These are phyloP conservation scores for Colletotrichum endophyticum DNA, from an alignment of 2,329 filamentous ascomycete genomes.

Conservation along the genomic window DNA sequence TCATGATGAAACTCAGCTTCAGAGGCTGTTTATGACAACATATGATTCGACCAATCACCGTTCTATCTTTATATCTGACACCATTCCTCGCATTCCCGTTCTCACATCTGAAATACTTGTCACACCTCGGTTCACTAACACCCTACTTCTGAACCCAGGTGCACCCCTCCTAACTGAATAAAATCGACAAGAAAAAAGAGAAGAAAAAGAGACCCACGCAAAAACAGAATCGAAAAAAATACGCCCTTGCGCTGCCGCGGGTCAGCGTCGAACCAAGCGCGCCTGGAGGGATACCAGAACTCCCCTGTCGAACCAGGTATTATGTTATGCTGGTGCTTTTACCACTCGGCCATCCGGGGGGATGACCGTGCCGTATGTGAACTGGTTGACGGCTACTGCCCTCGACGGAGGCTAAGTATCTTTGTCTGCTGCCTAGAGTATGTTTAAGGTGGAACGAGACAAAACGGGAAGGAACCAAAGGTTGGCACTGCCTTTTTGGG, in stretches of 20 bases:
- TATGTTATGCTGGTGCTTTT: background rate
- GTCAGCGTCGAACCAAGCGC: background rate
- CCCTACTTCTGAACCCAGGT: background rate
- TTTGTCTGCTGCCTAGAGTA: background rate
- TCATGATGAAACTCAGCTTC: conserved; percentile 44
- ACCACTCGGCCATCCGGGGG: background rate
- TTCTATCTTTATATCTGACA: conserved; percentile 26
- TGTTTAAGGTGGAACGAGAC: rapidly evolving
- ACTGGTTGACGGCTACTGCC: background rate
- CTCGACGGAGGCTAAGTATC: background rate
- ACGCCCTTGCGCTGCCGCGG: background rate
- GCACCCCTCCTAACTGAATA: background rate
- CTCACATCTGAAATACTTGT: background rate
- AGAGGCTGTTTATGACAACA: conserved; percentile 54
- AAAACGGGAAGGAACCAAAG: background rate
- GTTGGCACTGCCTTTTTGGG: background rate
- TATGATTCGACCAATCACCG: conserved; percentile 43
- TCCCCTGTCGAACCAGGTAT: background rate
- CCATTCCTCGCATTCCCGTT: background rate
- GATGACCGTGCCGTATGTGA: background rate
- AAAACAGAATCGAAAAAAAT: background rate
- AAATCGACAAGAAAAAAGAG: background rate
- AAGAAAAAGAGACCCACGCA: background rate
- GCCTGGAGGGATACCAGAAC: background rate
- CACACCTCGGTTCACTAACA: background rate